These are phyloP conservation scores for Botryotinia convoluta DNA, from an alignment of 2,329 filamentous ascomycete genomes.

Conservation along the genomic window DNA sequence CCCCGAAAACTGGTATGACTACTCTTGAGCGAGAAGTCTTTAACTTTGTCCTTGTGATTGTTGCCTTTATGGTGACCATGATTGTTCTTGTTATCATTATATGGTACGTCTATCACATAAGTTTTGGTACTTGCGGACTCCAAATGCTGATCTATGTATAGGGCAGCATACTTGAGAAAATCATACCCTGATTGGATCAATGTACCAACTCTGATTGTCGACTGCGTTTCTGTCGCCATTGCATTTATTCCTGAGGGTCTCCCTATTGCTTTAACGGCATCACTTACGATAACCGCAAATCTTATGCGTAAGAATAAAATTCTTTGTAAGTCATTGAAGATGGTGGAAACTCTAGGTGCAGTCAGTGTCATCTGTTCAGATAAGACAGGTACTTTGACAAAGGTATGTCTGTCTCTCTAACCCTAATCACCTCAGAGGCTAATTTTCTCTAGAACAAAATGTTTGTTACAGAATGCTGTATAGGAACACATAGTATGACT, in stretches of 20 bases:
- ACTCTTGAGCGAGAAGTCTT: slow-evolving; percentile 69
- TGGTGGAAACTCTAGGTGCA: slow-evolving; percentile 70
- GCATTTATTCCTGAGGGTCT: slow-evolving; percentile 74
- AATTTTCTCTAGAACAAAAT: slow-evolving; percentile 56
- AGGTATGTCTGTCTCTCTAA: slow-evolving; percentile 21
- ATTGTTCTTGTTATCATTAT: slow-evolving; percentile 58
- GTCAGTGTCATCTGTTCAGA: slow-evolving; percentile 74
- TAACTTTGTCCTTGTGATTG: slow-evolving; percentile 68
- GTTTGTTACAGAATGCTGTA: slow-evolving; percentile 66
- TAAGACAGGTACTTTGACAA: slow-evolving; percentile 69
- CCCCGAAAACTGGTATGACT: slow-evolving; percentile 63
- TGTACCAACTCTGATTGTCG: slow-evolving; percentile 67
- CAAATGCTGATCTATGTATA: slow-evolving; percentile 45
- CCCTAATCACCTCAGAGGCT: background rate
- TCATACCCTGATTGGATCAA: slow-evolving; percentile 67
- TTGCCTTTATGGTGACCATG: slow-evolving; percentile 61
- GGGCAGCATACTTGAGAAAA: slow-evolving; percentile 65
- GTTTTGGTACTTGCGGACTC: too few species aligned
- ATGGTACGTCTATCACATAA: background rate
- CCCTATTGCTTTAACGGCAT: slow-evolving; percentile 65
- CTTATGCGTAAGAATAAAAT: slow-evolving; percentile 74
- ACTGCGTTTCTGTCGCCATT: slow-evolving; percentile 43
- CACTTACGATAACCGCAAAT: slow-evolving; percentile 70
- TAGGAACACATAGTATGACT: slow-evolving; percentile 49
- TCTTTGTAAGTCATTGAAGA: slow-evolving; percentile 74